A percentile compares a stretch with the other conserved stretches of the same genome.
Evolutionary conservation across 805 yeast genomes (phyloP).

Genomic region (Debaryomyces prosopidis): DNA sequence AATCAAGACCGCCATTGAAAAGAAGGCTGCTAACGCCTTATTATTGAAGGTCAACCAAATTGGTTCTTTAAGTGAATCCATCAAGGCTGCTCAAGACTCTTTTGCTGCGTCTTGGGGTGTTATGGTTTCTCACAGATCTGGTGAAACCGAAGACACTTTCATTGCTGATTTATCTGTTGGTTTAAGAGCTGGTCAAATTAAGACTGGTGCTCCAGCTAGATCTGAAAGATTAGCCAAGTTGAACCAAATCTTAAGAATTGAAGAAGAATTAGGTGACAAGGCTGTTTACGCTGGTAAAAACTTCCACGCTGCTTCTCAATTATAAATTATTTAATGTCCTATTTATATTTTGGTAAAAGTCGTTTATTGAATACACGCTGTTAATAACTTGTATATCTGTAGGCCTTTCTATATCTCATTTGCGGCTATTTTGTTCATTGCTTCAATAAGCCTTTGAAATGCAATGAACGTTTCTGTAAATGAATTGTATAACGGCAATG

Average conservation of each 20-base stretch:
- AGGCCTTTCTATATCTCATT: neutral
- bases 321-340: conserved; percentile 24
- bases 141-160: conserved; percentile 98
- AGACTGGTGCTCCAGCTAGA: conserved; percentile 99
- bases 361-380: neutral
- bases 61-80: conserved; percentile 94
- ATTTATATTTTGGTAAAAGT: conserved; percentile 1
- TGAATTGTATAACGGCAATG: conserved; percentile 80
- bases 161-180: conserved; percentile 98
- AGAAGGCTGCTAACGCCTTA: conserved; percentile 93
- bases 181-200: conserved; percentile 97
- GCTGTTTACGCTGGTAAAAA: conserved; percentile 92
- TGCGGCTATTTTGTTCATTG: conserved; percentile 19
- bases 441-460: conserved; percentile 45
- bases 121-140: conserved; percentile 99
- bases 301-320: conserved; percentile 63
- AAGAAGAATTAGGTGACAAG: conserved; percentile 97
- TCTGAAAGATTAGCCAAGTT: conserved; percentile 99
- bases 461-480: conserved; percentile 60
- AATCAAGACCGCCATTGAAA: conserved; percentile 93
- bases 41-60: conserved; percentile 98
- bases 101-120: conserved; percentile 98
- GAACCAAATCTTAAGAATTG: conserved; percentile 97
- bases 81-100: conserved; percentile 94
- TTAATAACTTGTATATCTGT: neutral